Base-by-base conservation (phyloP, 1,284 basidiomycete species). In the Tilletia horrida region DNA sequence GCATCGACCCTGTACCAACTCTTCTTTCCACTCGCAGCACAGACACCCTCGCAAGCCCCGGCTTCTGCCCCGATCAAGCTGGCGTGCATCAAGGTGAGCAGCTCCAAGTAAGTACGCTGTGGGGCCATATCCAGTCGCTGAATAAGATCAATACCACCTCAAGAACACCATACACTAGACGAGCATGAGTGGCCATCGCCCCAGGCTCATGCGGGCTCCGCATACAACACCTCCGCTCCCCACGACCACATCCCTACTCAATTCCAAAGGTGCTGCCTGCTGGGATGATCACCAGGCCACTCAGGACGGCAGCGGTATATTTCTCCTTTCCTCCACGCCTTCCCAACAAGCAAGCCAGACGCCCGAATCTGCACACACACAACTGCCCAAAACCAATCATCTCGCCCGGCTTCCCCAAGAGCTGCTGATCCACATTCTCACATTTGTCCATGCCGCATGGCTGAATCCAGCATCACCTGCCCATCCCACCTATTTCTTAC, bases 141-240 rank as follows among this genome's bases (percentile, higher is more conserved):
- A n/a, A n/a, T n/a, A n/a, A n/a, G n/a, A n/a, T n/a, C n/a, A n/a
- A n/a, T n/a, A n/a, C n/a, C n/a, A n/a, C n/a, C n/a, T n/a, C n/a
- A n/a, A n/a, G n/a, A n/a, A n/a, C n/a, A n/a, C n/a, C n/a, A n/a
- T n/a, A n/a, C n/a, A n/a, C n/a, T n/a, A n/a, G n/a, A n/a, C n/a
- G n/a, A n/a, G n/a, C n/a, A n/a, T n/a, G n/a, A 44, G 18, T 44
- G 9, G 43, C 1, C 18, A 55, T 27, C 52, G 52, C 9, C 52
- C 52, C 8, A 21, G 52, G 52, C 52, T 55, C 52, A 55, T 55
- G 52, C 18, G 52, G 25, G 52, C 52, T 14, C 52, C 52, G 52
- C 52, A 55, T 29, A 55, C 52, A 6, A 9, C 52, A 13, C 52
- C 52, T 7, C 52, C 52, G 6, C 27, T 55, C 2, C 52, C 52